Conservation (phyloP, 2,329 filamentous ascomycete species). For the Neopestalotiopsis sp. region DNA sequence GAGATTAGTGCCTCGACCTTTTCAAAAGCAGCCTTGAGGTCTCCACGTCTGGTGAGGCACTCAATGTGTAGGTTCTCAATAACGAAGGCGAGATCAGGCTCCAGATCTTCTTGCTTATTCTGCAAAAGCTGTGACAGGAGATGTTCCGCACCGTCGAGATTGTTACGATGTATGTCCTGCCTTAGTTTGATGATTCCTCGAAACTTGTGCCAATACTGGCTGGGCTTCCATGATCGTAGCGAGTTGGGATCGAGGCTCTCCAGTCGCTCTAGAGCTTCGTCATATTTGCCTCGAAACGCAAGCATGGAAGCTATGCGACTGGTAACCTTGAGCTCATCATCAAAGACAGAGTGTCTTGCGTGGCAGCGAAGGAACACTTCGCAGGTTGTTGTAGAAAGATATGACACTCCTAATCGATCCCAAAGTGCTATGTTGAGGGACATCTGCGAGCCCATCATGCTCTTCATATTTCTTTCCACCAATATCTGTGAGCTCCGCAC, state of each 20-base stretch:
- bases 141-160: constrained; percentile 55
- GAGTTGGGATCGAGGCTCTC: constrained; percentile 64
- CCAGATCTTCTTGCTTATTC: constrained; percentile 53
- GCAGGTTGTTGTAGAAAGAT: constrained; percentile 63
- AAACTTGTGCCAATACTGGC: constrained; percentile 74
- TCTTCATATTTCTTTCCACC: constrained; percentile 75
- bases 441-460: constrained; percentile 75
- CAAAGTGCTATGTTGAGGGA: constrained; percentile 76
- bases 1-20: constrained; percentile 52
- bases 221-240: constrained; percentile 75
- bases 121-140: constrained; percentile 59
- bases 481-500: constrained; percentile 84
- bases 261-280: constrained; percentile 67
- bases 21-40: constrained; percentile 51
- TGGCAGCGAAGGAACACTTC: constrained; percentile 81
- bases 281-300: constrained; percentile 71
- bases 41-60: constrained; percentile 52
- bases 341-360: constrained; percentile 60
- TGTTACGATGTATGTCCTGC: constrained; percentile 62
- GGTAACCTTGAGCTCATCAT: constrained; percentile 78
- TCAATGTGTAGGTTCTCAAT: constrained; percentile 59
- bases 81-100: constrained; percentile 56
- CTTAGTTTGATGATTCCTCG: constrained; percentile 69
- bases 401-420: constrained; percentile 71
- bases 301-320: constrained; percentile 73